Base-by-base conservation (phyloP, 2,329 filamentous ascomycete species). In the Pleoardoris graminearum region DNA sequence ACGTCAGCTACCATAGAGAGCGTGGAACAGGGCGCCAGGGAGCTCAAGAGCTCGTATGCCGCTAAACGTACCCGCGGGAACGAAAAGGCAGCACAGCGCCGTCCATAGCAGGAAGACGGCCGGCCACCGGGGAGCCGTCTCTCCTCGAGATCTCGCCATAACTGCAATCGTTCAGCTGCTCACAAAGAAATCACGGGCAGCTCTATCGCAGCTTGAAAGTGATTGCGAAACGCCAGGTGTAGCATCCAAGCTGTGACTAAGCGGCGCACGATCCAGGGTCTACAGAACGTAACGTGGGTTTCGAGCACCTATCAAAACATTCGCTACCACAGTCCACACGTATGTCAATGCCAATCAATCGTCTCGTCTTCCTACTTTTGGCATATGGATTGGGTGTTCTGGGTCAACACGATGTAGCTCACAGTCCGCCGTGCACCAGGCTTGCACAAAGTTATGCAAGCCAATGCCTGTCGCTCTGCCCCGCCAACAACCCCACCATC, bases 41-140 rank as follows among this genome's bases (percentile, higher is more conserved):
- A 41, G 38, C 33, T 47, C n/a, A 19, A 27, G 45, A 25, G 42
- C 19, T 47, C 22, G 22, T 19, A 25, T n/a, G n/a, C 21, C 53
- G 54, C 51, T 53, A 22, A 39, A 69, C 73, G 43, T 70, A 76
- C 73, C 67, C 59, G 61, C 71, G 55, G 71, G 69, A 37, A 62
- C 61, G 53, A 74, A 67, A 52, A 74, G 50, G 52, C 63, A 66
- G 54, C 67, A 71, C 50, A 75, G 51, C 54, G 59, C 57, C 43
- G 65, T 58, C 45, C 70, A 60, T n/a, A 72, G 52, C 58, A 74
- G 58, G 12, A 74, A 59, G 36, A 67, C 44, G 64, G 83, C 77
- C 69, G 85, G 82, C 89, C 89, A 90, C 75, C 76, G 79, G 70
- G 75, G 77, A 67, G 55, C 61, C 76, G 83, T 11, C 14, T 33